Evolutionary conservation across 2,329 filamentous ascomycete genomes (phyloP).

Genomic region (Sphaceloma murrayae): DNA sequence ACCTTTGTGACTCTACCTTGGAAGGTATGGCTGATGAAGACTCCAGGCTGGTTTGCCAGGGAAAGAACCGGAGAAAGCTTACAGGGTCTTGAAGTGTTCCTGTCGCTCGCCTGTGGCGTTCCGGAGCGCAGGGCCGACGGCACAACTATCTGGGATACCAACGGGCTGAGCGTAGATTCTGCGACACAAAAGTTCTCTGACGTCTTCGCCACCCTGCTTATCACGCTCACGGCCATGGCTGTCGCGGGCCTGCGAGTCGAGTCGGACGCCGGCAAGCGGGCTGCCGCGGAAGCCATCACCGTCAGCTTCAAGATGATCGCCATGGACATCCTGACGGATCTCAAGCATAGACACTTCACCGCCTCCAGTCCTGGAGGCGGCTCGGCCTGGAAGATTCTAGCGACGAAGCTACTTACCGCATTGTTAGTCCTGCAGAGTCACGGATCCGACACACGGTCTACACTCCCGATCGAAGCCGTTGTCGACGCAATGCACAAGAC

Average conservation of each 20-base stretch:
- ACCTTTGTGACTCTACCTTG: no score
- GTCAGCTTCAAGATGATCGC: not conserved
- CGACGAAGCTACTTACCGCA: constrained; percentile 5
- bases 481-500: not conserved
- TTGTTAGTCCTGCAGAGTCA: not conserved
- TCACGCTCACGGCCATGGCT: not conserved
- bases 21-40: no score
- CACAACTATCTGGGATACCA: not conserved
- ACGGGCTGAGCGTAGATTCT: not conserved
- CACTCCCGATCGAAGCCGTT: not conserved
- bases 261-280: not conserved
- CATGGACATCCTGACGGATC: not conserved
- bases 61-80: constrained; percentile 9
- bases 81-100: not conserved
- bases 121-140: constrained; percentile 1
- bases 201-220: not conserved
- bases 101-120: constrained; percentile 10
- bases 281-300: not conserved
- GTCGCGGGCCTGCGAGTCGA: not conserved
- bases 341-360: not conserved
- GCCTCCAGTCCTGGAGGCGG: not conserved
- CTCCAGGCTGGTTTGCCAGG: no score
- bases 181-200: not conserved
- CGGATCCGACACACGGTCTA: not conserved
- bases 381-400: constrained; percentile 1